A percentile compares a stretch with the other conserved stretches of the same genome.
Evolutionary conservation across 495 filamentous ascomycete genomes (phyloP).

Genomic region (Haplographium delicatum): DNA sequence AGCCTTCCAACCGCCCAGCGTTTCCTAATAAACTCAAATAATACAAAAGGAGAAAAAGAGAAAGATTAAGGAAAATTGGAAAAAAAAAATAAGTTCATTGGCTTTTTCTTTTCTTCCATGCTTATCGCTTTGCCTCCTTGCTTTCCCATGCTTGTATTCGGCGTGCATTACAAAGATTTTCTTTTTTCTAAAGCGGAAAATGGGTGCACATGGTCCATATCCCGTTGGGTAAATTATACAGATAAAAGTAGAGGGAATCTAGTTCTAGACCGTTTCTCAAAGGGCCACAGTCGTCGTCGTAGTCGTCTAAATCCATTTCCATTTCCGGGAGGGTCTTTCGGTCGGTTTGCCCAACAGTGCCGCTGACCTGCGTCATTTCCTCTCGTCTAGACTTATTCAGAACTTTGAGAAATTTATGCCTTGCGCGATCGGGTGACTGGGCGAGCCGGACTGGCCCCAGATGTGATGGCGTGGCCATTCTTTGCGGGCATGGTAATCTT

Average conservation of each 20-base stretch:
- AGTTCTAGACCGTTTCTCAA: constrained; percentile 13
- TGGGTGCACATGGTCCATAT: background rate
- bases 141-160: constrained; percentile 4
- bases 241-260: constrained; percentile 21
- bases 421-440: constrained; percentile 50
- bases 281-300: constrained; percentile 6
- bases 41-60: too few relatives aligned
- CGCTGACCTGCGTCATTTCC: background rate
- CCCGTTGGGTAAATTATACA: constrained; percentile 22
- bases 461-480: constrained; percentile 33
- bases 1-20: too few relatives aligned
- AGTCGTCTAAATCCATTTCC: background rate
- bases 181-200: background rate
- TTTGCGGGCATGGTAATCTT: constrained; percentile 22
- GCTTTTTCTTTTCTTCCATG: too few relatives aligned
- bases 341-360: too few relatives aligned
- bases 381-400: background rate
- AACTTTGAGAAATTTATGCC: constrained; percentile 37
- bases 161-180: constrained; percentile 11
- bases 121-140: too few relatives aligned
- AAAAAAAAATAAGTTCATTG: too few relatives aligned
- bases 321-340: background rate
- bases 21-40: too few relatives aligned
- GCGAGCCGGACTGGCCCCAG: constrained; percentile 40
- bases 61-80: too few relatives aligned